Conservation (phyloP, 108 stramenopile species). For the Stephanodiscus minutulus region DNA sequence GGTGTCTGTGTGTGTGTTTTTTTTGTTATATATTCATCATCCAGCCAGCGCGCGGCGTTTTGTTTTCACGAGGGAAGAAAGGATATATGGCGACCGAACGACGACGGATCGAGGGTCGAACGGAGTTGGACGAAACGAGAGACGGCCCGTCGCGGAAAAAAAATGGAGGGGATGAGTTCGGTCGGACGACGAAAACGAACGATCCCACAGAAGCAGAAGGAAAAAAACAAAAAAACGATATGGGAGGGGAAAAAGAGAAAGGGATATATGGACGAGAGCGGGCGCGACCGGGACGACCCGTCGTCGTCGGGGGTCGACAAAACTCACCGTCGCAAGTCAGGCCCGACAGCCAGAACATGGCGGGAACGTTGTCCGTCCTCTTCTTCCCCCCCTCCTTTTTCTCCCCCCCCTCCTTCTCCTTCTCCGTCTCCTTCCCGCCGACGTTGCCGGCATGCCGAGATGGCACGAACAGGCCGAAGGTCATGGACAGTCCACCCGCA, state of each 20-base stretch:
- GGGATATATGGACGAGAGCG: too few species aligned
- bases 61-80: too few species aligned
- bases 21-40: too few species aligned
- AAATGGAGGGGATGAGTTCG: neutral
- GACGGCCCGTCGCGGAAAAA: neutral
- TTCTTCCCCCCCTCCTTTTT: neutral
- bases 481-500: too few species aligned
- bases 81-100: too few species aligned
- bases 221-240: too few species aligned
- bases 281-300: neutral
- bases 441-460: constrained; percentile 31
- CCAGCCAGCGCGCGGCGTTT: too few species aligned
- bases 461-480: constrained; percentile 75
- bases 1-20: constrained; percentile 39
- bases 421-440: neutral
- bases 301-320: neutral
- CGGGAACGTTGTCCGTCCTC: constrained; percentile 59
- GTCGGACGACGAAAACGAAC: neutral
- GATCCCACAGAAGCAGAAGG: too few species aligned
- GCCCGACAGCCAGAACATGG: constrained; percentile 87
- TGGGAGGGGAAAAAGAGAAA: too few species aligned
- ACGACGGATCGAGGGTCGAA: neutral
- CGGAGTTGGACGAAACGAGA: neutral
- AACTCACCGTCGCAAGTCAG: constrained; percentile 90
- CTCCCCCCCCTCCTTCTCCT: neutral